Evolutionary conservation across 441 rosid genomes (phyloP), one percentile per base, ranked within the genome.

Genomic region (Euphorbia schlechtendalii): DNA sequence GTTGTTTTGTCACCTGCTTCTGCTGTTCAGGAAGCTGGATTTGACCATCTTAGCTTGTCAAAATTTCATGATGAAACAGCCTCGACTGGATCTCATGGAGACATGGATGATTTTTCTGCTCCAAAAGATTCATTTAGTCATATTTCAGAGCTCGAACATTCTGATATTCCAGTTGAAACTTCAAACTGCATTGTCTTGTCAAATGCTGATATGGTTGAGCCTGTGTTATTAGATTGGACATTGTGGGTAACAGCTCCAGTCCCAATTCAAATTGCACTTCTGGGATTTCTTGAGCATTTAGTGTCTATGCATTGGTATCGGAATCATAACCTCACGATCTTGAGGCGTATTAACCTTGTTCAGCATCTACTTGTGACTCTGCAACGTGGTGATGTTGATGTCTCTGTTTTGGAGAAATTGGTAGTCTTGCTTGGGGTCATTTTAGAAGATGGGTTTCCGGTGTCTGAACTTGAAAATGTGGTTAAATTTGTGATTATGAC

Each of bases 291-390:
- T 71, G 99, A 96, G 83, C 90, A 96, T 78, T 82, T 96, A 69
- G 98, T 96, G 57, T 96, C 99, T 27, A 96, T 93, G 98, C 97
- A 93, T 73, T 93, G 99, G 98, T 96, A 96, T 76, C 84, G 99
- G 82, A 92, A 83, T 80, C 99, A 96, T 77, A 96, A 96, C 81
- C 98, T 96, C 64, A 89, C 98, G 1, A 81, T 92, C 77, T 83
- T 96, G 66, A 96, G 98, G 12, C 88, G 85, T 75, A 92, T 96
- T 72, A 90, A 96, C 74, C 91, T 96, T 77, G 99, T 96, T 64
- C 96, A 96, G 69, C 98, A 92, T 82, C 79, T 92, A 73, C 75
- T 96, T 66, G 98, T 90, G 74, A 96, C 99, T 54, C 81, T 96
- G 74, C 99, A 96, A 79, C 85, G 99, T 25, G 99, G 99, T 73